phyloP scores from a whole-genome alignment of 805 yeast species.

The Candida krabiensis region DNA sequence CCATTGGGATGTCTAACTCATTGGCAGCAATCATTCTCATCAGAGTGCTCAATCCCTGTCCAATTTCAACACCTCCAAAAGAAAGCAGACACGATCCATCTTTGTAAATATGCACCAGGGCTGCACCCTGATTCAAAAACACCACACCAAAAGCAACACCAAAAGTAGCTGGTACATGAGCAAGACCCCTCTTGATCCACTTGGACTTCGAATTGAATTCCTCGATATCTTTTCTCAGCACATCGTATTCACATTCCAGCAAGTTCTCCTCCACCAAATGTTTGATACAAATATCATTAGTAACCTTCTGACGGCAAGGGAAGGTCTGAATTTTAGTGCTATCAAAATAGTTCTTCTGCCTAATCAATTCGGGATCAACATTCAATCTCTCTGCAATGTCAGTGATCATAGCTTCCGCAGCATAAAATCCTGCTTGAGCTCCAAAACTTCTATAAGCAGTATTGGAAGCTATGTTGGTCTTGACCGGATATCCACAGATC shows the following conservation, averaged over 20 bases:
- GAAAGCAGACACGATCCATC: slow-evolving; percentile 48
- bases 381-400: slow-evolving; percentile 40
- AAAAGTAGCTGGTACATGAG: slow-evolving; percentile 47
- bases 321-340: slow-evolving; percentile 32
- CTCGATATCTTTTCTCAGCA: slow-evolving; percentile 36
- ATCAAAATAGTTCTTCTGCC: slow-evolving; percentile 39
- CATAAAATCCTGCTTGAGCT: slow-evolving; percentile 50
- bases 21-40: slow-evolving; percentile 49
- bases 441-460: slow-evolving; percentile 53
- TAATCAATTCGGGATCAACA: slow-evolving; percentile 39
- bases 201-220: slow-evolving; percentile 39
- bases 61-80: slow-evolving; percentile 52
- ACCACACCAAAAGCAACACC: slow-evolving; percentile 48
- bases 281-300: slow-evolving; percentile 40
- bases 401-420: slow-evolving; percentile 40
- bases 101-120: slow-evolving; percentile 43
- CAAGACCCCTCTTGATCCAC: slow-evolving; percentile 48
- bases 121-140: slow-evolving; percentile 49
- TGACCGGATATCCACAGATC: slow-evolving; percentile 39
- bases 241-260: slow-evolving; percentile 35
- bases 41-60: slow-evolving; percentile 49
- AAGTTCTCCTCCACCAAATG: slow-evolving; percentile 36
- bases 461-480: slow-evolving; percentile 46
- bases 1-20: slow-evolving; percentile 41
- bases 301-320: slow-evolving; percentile 41